Base-by-base conservation (phyloP, 352 stramenopile genomes). In the Saprolegnia parasitica region DNA sequence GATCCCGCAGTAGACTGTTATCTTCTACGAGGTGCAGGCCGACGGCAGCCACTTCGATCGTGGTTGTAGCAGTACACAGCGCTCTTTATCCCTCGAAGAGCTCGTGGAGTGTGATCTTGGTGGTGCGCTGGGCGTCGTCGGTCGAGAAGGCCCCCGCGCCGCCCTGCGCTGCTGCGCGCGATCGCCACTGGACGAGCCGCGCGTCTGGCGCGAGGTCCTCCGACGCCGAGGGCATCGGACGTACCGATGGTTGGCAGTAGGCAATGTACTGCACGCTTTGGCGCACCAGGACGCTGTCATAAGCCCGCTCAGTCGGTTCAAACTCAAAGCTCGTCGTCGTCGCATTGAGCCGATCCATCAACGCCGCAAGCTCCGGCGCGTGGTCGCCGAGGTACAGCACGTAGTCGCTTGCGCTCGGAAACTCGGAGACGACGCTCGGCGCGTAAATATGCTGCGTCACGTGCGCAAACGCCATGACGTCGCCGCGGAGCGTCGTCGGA, bases 391-490 rank as follows among this genome's bases (percentile, higher is more conserved):
- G 66, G 56, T 90, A 90, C 18, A 78, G 73, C 21, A 83, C 88
- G 60, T 90, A 90, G 73, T 89, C 78, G 42, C 87, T 77, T 9
- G 87, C 60, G 13, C 79, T 73, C 16, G 74, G 72, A 62, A 91
- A 91, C 52, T 91, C 81, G 32, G 67, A 65, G 26, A 89, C 73
- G 57, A 88, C 81, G 21, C 74, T 67, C 8, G 74, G 75, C 1
- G 72, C 68, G 54, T 89, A 91, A 18, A 78, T 74, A 8, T 72
- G 61, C 56, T 87, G 77, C 13, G 81, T 88, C 39, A 65, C 72
- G 60, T 90, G 80, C n/a, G 89, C 54, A 55, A 83, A 92, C 42
- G 84, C 82, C 1, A 81, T 89, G 65, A 90, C 73, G 68, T 90
- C 81, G 32, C 79, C 81, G 46, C 80, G 80, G 57, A 90, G 50